phyloP scores from a whole-genome alignment of 352 stramenopile genomes.

The Thalassiosira delicatula region DNA sequence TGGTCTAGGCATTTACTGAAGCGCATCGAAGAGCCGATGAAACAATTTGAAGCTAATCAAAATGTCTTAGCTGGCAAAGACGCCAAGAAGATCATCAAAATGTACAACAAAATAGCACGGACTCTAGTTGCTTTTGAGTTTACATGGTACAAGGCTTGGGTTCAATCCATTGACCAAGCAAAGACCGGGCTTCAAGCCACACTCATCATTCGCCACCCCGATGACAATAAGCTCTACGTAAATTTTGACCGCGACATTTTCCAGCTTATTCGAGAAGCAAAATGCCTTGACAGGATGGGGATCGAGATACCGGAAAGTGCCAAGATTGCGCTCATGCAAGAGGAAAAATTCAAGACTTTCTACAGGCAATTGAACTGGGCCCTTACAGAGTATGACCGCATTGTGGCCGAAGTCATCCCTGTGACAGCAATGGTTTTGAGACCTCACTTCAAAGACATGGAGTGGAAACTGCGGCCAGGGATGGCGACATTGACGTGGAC shows the following conservation, averaged over 20 bases:
- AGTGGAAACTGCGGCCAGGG: slow-evolving; percentile 97
- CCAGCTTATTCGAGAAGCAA: slow-evolving; percentile 96
- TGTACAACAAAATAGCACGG: slow-evolving; percentile 99
- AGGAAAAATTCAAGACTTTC: slow-evolving; percentile 99
- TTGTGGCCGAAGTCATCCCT: slow-evolving; percentile 96
- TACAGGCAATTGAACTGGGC: slow-evolving; percentile 97
- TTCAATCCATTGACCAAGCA: slow-evolving; percentile 96
- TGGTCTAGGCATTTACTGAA: slow-evolving; percentile 97
- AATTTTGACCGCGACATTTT: slow-evolving; percentile 99
- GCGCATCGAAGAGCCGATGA: slow-evolving; percentile 99
- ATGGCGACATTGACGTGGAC: slow-evolving; percentile 99
- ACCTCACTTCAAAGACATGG: slow-evolving; percentile 99
- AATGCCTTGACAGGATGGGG: slow-evolving; percentile 97
- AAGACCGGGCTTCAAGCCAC: slow-evolving; percentile 97
- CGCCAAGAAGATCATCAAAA: slow-evolving; percentile 97
- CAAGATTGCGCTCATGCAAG: slow-evolving; percentile 95
- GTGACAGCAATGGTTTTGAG: slow-evolving; percentile 92
- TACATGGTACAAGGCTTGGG: slow-evolving; percentile 98
- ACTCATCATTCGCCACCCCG: slow-evolving; percentile 97
- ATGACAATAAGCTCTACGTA: slow-evolving; percentile 97
- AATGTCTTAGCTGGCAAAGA: slow-evolving; percentile 94
- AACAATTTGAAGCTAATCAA: slow-evolving; percentile 98
- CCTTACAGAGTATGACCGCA: slow-evolving; percentile 96
- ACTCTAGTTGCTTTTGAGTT: slow-evolving; percentile 98
- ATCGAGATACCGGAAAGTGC: slow-evolving; percentile 97